Base-by-base conservation (phyloP, 2,329 filamentous ascomycete genomes). In the Trichoderma sp. region DNA sequence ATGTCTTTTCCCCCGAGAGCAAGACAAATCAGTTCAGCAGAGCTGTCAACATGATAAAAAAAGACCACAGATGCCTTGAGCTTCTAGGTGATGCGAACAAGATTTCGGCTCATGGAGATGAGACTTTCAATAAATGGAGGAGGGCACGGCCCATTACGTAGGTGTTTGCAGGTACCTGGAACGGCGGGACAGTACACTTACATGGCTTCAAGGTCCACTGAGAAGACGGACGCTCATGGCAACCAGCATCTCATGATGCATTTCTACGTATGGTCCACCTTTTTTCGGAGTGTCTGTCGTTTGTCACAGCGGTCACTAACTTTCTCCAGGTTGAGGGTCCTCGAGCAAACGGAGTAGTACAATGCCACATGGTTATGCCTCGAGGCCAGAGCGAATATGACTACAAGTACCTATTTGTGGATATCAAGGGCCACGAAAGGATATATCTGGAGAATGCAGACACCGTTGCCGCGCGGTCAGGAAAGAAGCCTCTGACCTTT, bases 1-100 rank as follows among this genome's bases (percentile, higher is more conserved):
- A 97, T 70, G 91, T 97, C 53, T 92, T 97, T 78, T 91, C 91
- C 4, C 86, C 91, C 22, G 90, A 94, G 75, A 95, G 92, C 82
- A 94, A 93, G 79, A 94, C 91, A 17, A 87, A 89, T 67, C 89
- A 95, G 76, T 97, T 97, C 84, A 97, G 96, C 80, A 90, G 91
- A 70, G 92, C 92, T 1, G 91, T 96, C 57, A 87, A 92, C 74
- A 88, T 89, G 70, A 89, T 98, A 76, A 92, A 90, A 76, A 84
- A 86, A 63, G 91, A 96, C 75, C 78, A 86, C 0, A 84, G 87
- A 67, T 96, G 92, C 75, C 82, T 89, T 32, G 87, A 90, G 67
- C 77, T 97, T 7, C 85, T 98, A 1, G 93, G 93, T 15, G 89
- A 92, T 17, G 80, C 85, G 45, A 89, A 89, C 69, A 86, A 93